A percentile compares a stretch with the other conserved stretches of the same genome.
Evolutionary conservation across 2,329 filamentous ascomycete species (phyloP).

Genomic region (Ascochyta fabae): DNA sequence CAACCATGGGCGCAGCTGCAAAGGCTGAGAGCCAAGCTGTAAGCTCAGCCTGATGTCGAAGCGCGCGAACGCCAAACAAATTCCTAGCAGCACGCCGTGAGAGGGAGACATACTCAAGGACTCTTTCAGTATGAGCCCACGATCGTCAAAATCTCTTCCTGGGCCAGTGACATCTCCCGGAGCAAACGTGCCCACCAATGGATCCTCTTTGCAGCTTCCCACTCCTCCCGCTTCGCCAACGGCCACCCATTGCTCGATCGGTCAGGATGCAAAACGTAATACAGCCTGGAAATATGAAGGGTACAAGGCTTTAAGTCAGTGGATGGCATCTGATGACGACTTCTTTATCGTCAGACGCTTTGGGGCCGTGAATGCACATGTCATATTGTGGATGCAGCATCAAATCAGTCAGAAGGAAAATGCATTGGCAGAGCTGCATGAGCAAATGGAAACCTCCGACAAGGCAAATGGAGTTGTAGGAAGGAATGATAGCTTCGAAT

Average conservation of each 20-base stretch:
- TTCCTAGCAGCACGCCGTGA: background rate
- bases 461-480: background rate
- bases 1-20: background rate
- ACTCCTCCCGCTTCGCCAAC: background rate
- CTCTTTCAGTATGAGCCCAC: background rate
- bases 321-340: constrained; percentile 41
- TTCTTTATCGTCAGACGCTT: constrained; percentile 41
- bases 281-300: constrained; percentile 34
- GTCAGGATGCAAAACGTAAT: background rate
- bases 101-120: background rate
- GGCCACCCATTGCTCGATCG: background rate
- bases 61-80: background rate
- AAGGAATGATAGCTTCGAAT: constrained; percentile 23
- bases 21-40: background rate
- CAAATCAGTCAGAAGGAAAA: constrained; percentile 24
- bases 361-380: constrained; percentile 29
- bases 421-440: constrained; percentile 17
- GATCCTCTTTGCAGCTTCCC: background rate
- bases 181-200: background rate
- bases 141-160: background rate
- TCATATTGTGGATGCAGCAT: constrained; percentile 35
- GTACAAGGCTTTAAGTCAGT: constrained; percentile 34
- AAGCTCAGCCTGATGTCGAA: background rate
- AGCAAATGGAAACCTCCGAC: background rate
- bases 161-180: constrained; percentile 5